Conservation (phyloP, 2,329 filamentous ascomycete genomes). For the Phialemoniopsis sp. region DNA sequence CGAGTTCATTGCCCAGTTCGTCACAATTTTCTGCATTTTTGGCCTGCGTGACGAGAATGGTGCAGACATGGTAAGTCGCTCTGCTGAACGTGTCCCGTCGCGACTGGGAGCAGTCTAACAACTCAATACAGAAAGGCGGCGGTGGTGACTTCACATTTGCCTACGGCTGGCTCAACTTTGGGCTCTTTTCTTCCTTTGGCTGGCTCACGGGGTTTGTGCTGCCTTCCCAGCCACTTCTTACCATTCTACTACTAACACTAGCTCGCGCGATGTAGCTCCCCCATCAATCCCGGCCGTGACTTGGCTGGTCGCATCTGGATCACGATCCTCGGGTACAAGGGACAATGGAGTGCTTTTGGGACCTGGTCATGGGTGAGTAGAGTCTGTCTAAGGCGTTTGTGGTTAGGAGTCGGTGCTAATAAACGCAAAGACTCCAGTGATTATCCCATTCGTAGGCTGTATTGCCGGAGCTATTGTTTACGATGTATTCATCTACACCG, state of each 20-base stretch:
- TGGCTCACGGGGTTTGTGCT: slow-evolving; percentile 83
- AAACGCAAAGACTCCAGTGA: slow-evolving; percentile 74
- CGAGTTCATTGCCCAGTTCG: slow-evolving; percentile 67
- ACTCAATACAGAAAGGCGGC: too few species aligned
- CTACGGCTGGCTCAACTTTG: slow-evolving; percentile 71
- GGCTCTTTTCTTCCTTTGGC: slow-evolving; percentile 68
- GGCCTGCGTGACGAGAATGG: too few species aligned
- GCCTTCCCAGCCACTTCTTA: too few species aligned
- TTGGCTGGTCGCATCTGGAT: too few species aligned
- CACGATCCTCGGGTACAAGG: slow-evolving; percentile 67
- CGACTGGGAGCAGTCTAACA: too few species aligned
- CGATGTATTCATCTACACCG: slow-evolving; percentile 65
- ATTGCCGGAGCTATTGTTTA: slow-evolving; percentile 63
- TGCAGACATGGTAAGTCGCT: too few species aligned
- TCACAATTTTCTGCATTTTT: too few species aligned
- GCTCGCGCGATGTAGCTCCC: too few species aligned
- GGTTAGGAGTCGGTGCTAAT: too few species aligned
- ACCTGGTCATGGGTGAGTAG: slow-evolving; percentile 68
- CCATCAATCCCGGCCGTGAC: slow-evolving; percentile 70
- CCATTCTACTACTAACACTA: too few species aligned
- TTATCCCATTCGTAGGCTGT: slow-evolving; percentile 64
- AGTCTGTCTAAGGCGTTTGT: slow-evolving; percentile 5
- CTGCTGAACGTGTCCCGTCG: too few species aligned
- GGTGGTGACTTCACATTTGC: too few species aligned
- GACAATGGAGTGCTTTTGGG: slow-evolving; percentile 62